A percentile compares a stretch with the other conserved stretches of the same genome.
Evolutionary conservation across 305 asterid species (phyloP).

Genomic region (Andrographis paniculata): DNA sequence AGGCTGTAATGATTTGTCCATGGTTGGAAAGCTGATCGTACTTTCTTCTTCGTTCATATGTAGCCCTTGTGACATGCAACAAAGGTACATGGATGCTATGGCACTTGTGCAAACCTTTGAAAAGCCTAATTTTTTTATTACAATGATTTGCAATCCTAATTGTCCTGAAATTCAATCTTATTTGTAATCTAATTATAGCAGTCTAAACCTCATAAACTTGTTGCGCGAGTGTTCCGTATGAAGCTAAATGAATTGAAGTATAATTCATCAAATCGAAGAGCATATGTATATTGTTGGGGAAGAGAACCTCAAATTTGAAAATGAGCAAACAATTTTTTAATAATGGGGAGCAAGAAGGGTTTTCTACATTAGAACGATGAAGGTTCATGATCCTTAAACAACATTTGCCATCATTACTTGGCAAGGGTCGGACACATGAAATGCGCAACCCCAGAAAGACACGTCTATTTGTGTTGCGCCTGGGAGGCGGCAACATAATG

Average conservation of each 20-base stretch:
- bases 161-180: not conserved
- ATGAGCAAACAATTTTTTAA: too few relatives aligned
- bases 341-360: too few relatives aligned
- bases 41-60: not conserved
- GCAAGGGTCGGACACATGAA: too few relatives aligned
- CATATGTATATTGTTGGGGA: too few relatives aligned
- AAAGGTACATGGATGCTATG: constrained; percentile 4
- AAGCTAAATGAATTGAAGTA: not conserved
- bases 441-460: too few relatives aligned
- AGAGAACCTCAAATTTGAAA: too few relatives aligned
- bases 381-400: too few relatives aligned
- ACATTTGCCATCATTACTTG: too few relatives aligned
- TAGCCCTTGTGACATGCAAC: constrained; percentile 2
- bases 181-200: not conserved
- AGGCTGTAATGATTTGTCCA: not conserved
- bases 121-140: constrained; percentile 3
- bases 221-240: not conserved
- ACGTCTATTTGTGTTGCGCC: too few relatives aligned
- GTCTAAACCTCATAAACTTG: not conserved
- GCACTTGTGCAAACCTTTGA: constrained; percentile 1
- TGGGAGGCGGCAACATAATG: too few relatives aligned
- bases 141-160: constrained; percentile 4
- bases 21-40: not conserved
- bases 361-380: too few relatives aligned
- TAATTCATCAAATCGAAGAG: too few relatives aligned